Conservation (phyloP, 2,329 filamentous ascomycete genomes). For the Penicillium vulpinum region DNA sequence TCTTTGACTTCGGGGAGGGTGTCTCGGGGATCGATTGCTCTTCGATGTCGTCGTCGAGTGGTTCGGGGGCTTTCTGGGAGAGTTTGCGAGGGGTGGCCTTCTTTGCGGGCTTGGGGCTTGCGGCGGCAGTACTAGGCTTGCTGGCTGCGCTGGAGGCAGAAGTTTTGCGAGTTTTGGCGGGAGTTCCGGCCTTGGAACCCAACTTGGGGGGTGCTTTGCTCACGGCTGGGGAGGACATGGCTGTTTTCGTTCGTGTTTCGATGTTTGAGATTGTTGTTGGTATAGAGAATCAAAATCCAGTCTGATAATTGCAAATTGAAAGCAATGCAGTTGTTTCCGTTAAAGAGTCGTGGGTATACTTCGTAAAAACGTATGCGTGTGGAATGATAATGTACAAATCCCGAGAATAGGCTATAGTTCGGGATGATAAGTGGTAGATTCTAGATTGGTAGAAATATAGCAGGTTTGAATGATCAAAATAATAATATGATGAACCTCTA, state of each 20-base stretch:
- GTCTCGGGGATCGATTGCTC: constrained; percentile 23
- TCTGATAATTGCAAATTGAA: not conserved
- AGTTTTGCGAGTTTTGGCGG: constrained; percentile 22
- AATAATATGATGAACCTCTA: not conserved
- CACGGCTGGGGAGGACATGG: constrained; percentile 22
- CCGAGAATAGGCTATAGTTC: constrained; percentile 6
- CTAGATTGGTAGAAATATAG: constrained; percentile 4
- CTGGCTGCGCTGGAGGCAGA: constrained; percentile 26
- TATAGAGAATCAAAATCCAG: not conserved
- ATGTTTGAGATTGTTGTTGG: not conserved
- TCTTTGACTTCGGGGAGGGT: constrained; percentile 26
- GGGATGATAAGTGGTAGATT: constrained; percentile 4
- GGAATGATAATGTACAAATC: constrained; percentile 2
- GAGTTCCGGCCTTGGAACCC: constrained; percentile 22
- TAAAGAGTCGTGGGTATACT: not conserved
- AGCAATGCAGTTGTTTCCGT: not conserved
- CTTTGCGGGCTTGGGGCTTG: constrained; percentile 19
- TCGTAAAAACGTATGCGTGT: not conserved
- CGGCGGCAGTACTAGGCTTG: constrained; percentile 15
- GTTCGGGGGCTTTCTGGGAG: constrained; percentile 23
- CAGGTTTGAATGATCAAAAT: not conserved
- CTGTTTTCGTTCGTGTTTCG: not conserved
- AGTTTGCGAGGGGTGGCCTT: constrained; percentile 27
- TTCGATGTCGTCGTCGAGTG: constrained; percentile 19
- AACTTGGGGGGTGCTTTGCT: constrained; percentile 24